A percentile compares a stretch with the other conserved stretches of the same genome.
phyloP scores from a whole-genome alignment of 129 eudicot species.

The Arctium minus region DNA sequence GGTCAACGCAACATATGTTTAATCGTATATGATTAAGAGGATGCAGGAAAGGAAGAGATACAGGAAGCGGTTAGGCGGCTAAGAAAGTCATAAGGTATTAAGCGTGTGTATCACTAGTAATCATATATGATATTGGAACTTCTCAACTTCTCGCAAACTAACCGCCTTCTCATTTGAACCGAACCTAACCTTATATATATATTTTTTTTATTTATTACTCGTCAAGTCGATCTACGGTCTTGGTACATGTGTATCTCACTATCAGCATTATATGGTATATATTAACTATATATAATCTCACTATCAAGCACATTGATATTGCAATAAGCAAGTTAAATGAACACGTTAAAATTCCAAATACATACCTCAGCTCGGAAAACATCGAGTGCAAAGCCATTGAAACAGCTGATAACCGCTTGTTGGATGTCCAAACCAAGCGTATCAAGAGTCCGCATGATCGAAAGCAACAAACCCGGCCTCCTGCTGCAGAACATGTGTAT shows the following conservation, averaged over 20 bases:
- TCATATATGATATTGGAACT: too few relatives aligned
- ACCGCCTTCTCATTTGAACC: too few relatives aligned
- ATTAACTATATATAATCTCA: too few relatives aligned
- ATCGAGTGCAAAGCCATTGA: slow-evolving; percentile 73
- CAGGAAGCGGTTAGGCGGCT: too few relatives aligned
- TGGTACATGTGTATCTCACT: background rate
- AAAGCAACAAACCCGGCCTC: slow-evolving; percentile 70
- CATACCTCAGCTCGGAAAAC: slow-evolving; percentile 74
- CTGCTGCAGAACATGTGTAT: slow-evolving; percentile 76
- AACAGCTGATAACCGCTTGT: slow-evolving; percentile 80
- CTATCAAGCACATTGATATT: background rate
- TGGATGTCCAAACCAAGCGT: slow-evolving; percentile 70
- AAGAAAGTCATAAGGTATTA: too few relatives aligned
- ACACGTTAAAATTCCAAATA: background rate
- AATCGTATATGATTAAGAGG: too few relatives aligned
- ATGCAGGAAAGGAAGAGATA: too few relatives aligned
- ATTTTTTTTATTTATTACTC: too few relatives aligned
- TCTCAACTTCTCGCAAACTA: too few relatives aligned
- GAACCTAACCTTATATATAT: too few relatives aligned
- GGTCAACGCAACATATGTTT: too few relatives aligned
- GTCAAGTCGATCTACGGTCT: background rate
- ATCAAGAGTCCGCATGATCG: slow-evolving; percentile 64
- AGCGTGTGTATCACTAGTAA: too few relatives aligned
- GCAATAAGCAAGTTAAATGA: background rate
- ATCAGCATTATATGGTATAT: background rate